A percentile compares a stretch with the other conserved stretches of the same genome.
phyloP scores from a whole-genome alignment of 1,284 basidiomycete species.

The Ustilago shanxiensis region DNA sequence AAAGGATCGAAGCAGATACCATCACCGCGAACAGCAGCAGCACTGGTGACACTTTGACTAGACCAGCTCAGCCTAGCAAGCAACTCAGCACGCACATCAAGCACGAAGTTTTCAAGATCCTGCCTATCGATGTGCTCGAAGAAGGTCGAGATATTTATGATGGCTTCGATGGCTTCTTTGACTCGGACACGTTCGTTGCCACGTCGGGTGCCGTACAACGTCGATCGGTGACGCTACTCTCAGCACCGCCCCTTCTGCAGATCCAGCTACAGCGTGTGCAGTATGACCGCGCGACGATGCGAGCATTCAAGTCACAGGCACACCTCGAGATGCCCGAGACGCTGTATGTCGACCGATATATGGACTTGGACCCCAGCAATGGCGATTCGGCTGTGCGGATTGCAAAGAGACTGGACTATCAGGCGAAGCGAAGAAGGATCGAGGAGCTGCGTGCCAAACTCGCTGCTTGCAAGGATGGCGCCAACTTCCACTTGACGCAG shows the following conservation, averaged over 20 bases:
- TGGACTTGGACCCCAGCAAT: slow-evolving; percentile 78
- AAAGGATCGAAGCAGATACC: slow-evolving; percentile 52
- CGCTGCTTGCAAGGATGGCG: slow-evolving; percentile 44
- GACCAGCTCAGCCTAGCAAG: slow-evolving; percentile 37
- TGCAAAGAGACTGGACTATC: slow-evolving; percentile 75
- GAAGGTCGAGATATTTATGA: slow-evolving; percentile 93
- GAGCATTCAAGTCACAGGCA: slow-evolving; percentile 94
- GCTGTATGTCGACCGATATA: slow-evolving; percentile 90
- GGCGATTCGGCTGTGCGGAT: slow-evolving; percentile 73
- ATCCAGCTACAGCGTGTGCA: slow-evolving; percentile 96
- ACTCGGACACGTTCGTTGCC: slow-evolving; percentile 81
- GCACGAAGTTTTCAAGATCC: slow-evolving; percentile 90
- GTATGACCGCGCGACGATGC: slow-evolving; percentile 89
- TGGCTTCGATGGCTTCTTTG: slow-evolving; percentile 90
- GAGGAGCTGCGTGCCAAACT: slow-evolving; percentile 38
- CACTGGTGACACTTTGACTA: slow-evolving; percentile 5
- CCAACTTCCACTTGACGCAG: slow-evolving; percentile 34
- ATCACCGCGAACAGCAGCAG: not conserved
- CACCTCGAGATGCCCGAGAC: slow-evolving; percentile 90
- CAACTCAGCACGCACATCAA: slow-evolving; percentile 77
- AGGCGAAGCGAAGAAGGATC: slow-evolving; percentile 41
- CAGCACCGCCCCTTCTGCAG: slow-evolving; percentile 89
- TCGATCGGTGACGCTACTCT: slow-evolving; percentile 88
- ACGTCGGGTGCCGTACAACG: slow-evolving; percentile 86
- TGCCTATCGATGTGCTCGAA: slow-evolving; percentile 89